Base-by-base conservation (phyloP, 352 stramenopile species). In the Paralagenidium karlingii region DNA sequence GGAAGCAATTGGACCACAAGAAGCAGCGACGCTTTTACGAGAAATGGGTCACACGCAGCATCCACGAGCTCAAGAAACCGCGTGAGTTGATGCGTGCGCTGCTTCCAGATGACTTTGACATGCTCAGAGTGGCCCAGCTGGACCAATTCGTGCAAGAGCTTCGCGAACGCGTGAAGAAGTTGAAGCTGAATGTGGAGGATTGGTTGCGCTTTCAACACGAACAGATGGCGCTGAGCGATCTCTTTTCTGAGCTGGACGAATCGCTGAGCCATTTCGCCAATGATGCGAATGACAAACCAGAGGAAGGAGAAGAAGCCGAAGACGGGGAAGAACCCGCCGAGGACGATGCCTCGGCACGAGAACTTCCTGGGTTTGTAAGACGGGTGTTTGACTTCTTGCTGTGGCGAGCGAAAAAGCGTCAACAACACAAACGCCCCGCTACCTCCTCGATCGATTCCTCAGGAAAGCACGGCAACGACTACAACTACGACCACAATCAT, bases 221-320 rank as follows among this genome's bases (percentile, higher is more conserved):
- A 0, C 51, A 64, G 20, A 38, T 49, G 9, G 68, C 59, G 5
- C 64, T 45, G 10, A 79, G 54, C 21, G 53, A 62, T 5, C 55
- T 48, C 0, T 83, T 75, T 42, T 30, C 25, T 1, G 40, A 49
- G 10, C 61, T 53, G 1, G 39, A 83, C 1, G 45, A 55, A 13
- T 49, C 38, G 24, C 59, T 67, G 8, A 55, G 82, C 4, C 31
- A 47, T 9, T 21, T 43, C 3, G 32, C 38, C 7, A 34, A 78
- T 16, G 63, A 82, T 3, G 57, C 44, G 6, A 78, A 77, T n/a
- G n/a, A n/a, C 22, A 58, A 65, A 11, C 55, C 60, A 15, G 68
- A 86, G 42, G 67, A 86, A 47, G 69, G 71, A 5, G 71, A 85
- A 33, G 71, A 77, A 53, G 55, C 54, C 1, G 33, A 34, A 12